These are phyloP conservation scores for Verticillium dahliae DNA, from an alignment of 2,329 filamentous ascomycete genomes.

Conservation along the genomic window DNA sequence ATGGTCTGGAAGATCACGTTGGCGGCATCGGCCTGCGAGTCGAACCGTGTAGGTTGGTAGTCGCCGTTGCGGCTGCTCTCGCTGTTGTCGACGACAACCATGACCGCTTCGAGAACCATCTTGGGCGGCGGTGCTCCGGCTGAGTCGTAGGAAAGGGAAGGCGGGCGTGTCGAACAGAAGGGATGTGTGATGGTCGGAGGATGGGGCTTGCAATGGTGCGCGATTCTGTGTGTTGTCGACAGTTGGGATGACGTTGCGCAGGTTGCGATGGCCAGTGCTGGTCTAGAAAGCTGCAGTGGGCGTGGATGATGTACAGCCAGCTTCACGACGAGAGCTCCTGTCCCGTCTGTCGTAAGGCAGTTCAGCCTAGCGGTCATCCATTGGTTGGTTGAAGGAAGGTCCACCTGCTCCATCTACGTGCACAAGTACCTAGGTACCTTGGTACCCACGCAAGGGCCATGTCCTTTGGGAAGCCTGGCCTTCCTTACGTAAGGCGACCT, in stretches of 20 bases:
- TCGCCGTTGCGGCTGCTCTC: slow-evolving; percentile 98
- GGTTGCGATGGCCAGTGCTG: slow-evolving; percentile 6
- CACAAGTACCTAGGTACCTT: no score
- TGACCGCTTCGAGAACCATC: slow-evolving; percentile 98
- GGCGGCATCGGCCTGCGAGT: slow-evolving; percentile 91
- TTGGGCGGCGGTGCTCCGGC: slow-evolving; percentile 38
- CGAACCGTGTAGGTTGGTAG: slow-evolving; percentile 83
- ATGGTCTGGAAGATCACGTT: slow-evolving; percentile 94
- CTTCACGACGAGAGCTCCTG: slow-evolving; percentile 10
- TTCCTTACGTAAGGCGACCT: slow-evolving; percentile 1
- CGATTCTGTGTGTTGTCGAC: not conserved
- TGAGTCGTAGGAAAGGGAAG: not conserved
- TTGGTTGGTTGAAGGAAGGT: slow-evolving; percentile 1
- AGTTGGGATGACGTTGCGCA: slow-evolving; percentile 6
- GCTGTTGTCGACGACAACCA: slow-evolving; percentile 99
- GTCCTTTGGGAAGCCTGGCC: not conserved
- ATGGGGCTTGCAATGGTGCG: slow-evolving; percentile 3
- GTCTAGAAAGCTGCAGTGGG: slow-evolving; percentile 16
- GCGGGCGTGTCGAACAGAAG: no score
- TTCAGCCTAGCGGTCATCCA: slow-evolving; percentile 32
- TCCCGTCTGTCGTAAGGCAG: slow-evolving; percentile 29
- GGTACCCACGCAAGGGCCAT: not conserved
- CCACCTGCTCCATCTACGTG: not conserved
- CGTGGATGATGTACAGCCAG: slow-evolving; percentile 10
- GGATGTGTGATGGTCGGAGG: slow-evolving; percentile 2